Base-by-base conservation (phyloP, 306 rosid species). In the Malus sieversii region DNA sequence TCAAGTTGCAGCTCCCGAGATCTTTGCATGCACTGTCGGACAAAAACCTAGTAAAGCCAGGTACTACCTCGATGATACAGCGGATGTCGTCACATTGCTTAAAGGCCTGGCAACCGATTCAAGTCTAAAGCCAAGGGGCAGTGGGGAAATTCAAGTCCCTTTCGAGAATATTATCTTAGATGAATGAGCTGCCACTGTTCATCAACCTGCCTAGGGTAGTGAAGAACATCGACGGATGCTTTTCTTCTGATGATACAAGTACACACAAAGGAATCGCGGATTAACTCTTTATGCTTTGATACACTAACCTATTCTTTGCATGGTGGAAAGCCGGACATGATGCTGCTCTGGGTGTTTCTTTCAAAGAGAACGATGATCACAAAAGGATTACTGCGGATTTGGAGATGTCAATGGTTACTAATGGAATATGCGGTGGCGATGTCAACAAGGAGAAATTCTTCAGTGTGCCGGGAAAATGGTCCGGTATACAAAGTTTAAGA, bases 41-140 rank as follows among this genome's bases (percentile, higher is more conserved):
- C 89, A 84, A 58, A 93, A 93, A 79, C 95, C 96, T 10, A 93
- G 98, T 81, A 93, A 93, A 85, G 98, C 98, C 42, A 86, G 77
- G 85, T 89, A 89, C 90, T 93, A 87, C 79, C 84, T 93, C 4
- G 92, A 90, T 30, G 91, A 93, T 62, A 69, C 86, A 0, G 72
- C 35, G 8, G 94, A 89, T 61, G 96, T 93, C 52, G 62, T 85
- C 85, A 68, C 62, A 72, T 59, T 89, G 81, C 92, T 93, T 76
- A 78, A 75, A 67, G 83, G 84, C 77, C 90, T 93, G 58, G 87
- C 84, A 33, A 6, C 78, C 11, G 80, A 73, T 81, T 83, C 89
- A 29, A 79, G 57, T 52, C 76, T 73, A 71, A 79, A 57, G 79
- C 33, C 84, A 29, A 80, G 60, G 77, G 15, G 60, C 48, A 64